Evolutionary conservation across 2,329 filamentous ascomycete species (phyloP).

Genomic region (Mariannaea elegans): DNA sequence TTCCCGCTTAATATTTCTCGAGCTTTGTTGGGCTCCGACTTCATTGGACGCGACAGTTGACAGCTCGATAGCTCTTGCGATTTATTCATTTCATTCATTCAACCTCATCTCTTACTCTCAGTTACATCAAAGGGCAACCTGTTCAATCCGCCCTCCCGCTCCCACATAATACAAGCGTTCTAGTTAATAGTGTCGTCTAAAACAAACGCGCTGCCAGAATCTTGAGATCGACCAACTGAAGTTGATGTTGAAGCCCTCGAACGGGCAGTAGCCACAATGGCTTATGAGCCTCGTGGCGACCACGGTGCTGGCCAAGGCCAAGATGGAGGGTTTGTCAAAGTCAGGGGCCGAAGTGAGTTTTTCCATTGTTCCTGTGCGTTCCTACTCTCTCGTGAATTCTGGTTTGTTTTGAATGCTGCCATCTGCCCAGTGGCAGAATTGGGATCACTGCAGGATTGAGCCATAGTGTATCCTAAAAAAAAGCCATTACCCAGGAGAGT

Average conservation of each 20-base stretch:
- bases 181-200: slow-evolving; percentile 14
- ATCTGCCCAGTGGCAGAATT: slow-evolving; percentile 28
- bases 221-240: slow-evolving; percentile 13
- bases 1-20: slow-evolving; percentile 18
- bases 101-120: slow-evolving; percentile 8
- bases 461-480: background rate
- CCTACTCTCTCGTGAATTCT: slow-evolving; percentile 1
- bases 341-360: slow-evolving; percentile 62
- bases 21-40: slow-evolving; percentile 8
- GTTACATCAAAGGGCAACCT: slow-evolving; percentile 5
- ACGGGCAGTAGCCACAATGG: slow-evolving; percentile 51
- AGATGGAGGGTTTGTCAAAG: slow-evolving; percentile 57
- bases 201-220: slow-evolving; percentile 32
- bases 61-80: slow-evolving; percentile 11
- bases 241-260: slow-evolving; percentile 37
- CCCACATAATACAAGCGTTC: background rate
- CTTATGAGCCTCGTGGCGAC: slow-evolving; percentile 64
- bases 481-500: background rate
- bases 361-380: slow-evolving; percentile 10
- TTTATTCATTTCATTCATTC: slow-evolving; percentile 15
- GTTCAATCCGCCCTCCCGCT: background rate
- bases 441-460: background rate
- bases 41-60: slow-evolving; percentile 16
- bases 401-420: background rate
- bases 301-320: slow-evolving; percentile 53